These are phyloP conservation scores for Exobasidium cylindrosporum DNA, from an alignment of 1,284 basidiomycete species.

Conservation along the genomic window DNA sequence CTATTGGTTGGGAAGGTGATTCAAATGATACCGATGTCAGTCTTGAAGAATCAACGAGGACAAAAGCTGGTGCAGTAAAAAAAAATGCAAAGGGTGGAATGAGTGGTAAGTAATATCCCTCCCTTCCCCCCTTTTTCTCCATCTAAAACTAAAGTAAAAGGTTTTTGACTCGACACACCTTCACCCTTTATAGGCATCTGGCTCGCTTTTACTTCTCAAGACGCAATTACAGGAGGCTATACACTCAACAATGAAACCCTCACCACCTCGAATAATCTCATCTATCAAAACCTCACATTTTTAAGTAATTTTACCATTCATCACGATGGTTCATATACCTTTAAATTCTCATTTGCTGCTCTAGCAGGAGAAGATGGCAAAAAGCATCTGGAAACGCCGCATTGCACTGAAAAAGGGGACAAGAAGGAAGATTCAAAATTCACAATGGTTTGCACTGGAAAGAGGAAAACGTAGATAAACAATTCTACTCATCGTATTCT, in stretches of 20 bases:
- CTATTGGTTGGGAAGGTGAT: slow-evolving; percentile 4
- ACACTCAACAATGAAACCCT: not conserved
- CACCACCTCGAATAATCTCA: not conserved
- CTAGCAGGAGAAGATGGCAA: not conserved
- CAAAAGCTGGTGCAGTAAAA: not conserved
- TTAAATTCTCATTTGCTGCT: not conserved
- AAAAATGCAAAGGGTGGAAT: not conserved
- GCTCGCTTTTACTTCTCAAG: slow-evolving; percentile 11
- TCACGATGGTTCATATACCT: not conserved
- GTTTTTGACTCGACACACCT: too few species aligned
- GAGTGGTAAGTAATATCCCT: not conserved
- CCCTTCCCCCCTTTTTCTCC: not conserved
- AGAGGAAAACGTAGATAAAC: too few species aligned
- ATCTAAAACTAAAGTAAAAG: too few species aligned
- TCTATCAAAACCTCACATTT: slow-evolving; percentile 4
- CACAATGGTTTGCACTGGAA: not conserved
- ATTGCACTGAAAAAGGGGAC: not conserved
- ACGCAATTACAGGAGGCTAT: slow-evolving; percentile 7
- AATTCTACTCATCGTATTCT: too few species aligned
- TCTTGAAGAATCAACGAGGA: not conserved
- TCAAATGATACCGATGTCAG: slow-evolving; percentile 2
- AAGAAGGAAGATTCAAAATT: slow-evolving; percentile 2
- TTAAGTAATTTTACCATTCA: slow-evolving; percentile 5
- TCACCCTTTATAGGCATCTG: not conserved
- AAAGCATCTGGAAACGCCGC: not conserved